Evolutionary conservation across 2,329 filamentous ascomycete genomes (phyloP).

Genomic region (Thielaviopsis musarum): DNA sequence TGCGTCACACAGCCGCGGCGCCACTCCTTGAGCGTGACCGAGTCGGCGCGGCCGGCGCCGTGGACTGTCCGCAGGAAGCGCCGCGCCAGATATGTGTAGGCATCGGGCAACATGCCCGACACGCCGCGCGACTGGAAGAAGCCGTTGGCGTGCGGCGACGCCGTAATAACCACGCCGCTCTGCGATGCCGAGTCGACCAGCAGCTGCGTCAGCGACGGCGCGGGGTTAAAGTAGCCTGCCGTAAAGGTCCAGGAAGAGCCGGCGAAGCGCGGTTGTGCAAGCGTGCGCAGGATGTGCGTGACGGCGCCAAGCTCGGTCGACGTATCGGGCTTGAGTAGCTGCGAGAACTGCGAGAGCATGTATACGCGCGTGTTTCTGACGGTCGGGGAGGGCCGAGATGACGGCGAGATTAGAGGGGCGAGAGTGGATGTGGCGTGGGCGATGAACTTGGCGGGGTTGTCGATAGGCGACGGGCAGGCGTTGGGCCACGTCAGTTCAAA

Average conservation of each 20-base stretch:
- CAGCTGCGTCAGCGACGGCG: conserved; percentile 62
- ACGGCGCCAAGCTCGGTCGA: conserved; percentile 83
- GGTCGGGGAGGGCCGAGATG: conserved; percentile 12
- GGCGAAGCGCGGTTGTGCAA: conserved; percentile 45
- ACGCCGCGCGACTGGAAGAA: conserved; percentile 83
- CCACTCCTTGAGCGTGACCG: conserved; percentile 76
- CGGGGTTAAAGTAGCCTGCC: conserved; percentile 96
- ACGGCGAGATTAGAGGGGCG: conserved; percentile 42
- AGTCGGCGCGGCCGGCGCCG: conserved; percentile 28
- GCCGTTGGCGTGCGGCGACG: conserved; percentile 83
- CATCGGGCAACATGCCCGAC: conserved; percentile 76
- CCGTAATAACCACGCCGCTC: conserved; percentile 73
- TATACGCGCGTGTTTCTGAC: conserved; percentile 55
- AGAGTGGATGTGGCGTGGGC: conserved; percentile 50
- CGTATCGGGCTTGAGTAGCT: conserved; percentile 58
- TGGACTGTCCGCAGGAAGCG: conserved; percentile 53
- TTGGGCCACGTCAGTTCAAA: conserved; percentile 69
- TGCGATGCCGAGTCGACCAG: conserved; percentile 56
- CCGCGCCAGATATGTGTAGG: conserved; percentile 76
- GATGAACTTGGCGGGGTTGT: conserved; percentile 53
- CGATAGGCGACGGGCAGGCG: conserved; percentile 55
- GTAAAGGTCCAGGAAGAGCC: conserved; percentile 86
- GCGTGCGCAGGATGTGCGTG: conserved; percentile 51
- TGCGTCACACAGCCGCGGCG: conserved; percentile 62
- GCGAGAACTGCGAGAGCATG: conserved; percentile 73